Evolutionary conservation across 2,329 filamentous ascomycete species (phyloP), one percentile per base, ranked within the genome.

Genomic region (Talaromyces islandicus): DNA sequence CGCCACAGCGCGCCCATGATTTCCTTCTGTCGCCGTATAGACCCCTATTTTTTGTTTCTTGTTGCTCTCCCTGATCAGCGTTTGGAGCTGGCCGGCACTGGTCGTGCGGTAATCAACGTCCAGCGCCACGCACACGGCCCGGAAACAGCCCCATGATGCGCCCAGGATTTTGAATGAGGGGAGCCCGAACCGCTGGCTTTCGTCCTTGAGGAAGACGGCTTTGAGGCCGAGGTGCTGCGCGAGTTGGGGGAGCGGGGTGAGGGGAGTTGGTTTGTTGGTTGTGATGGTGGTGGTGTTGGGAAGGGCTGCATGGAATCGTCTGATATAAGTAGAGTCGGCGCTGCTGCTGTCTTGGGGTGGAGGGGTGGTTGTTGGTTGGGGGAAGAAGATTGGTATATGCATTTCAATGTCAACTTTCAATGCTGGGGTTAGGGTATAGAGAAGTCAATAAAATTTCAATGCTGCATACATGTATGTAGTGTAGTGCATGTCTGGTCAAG

Each of bases 81-180:
- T 1, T 30, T 21, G 7, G 9, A 29, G 24, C 1, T 52, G 0
- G 17, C 1, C 7, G 48, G 30, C 70, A 1, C 69, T 67, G 0
- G 64, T 53, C 2, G 75, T 74, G 1, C 1, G 11, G n/a, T 87
- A 65, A 0, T 78, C 72, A 0, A 85, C 71, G 1, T 69, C 71
- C 0, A 86, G 71, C 7, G 74, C 70, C 1, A 74, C 68, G 0
- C 76, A 69, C 7, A 90, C 68, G 14, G 86, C 83, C 7, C 83
- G 81, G 65, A 85, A 87, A 3, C 83, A 80, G 0, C 84, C 88
- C 88, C 88, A 93, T 0, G 87, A 89, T 0, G 90, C 89, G 21
- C 90, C 90, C 0, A 92, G 81, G 51, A 92, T 89, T 72, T 94
- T 94, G 79, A 92, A 93, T 0, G 89, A 83, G 0, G 88, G 88